phyloP scores from a whole-genome alignment of 306 rosid species.

The Amphicarpaea edgeworthii region DNA sequence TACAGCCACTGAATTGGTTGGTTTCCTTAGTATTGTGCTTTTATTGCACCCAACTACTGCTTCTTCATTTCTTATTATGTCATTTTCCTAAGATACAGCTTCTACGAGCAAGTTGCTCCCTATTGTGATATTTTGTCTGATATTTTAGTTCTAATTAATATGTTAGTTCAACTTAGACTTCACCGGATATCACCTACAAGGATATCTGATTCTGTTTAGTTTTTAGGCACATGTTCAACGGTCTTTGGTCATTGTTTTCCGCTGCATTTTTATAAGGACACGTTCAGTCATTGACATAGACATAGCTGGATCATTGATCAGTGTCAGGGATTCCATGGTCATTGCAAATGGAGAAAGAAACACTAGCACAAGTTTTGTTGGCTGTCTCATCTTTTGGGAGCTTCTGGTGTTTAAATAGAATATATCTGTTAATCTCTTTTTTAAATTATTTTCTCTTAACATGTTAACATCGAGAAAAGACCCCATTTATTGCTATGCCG shows the following conservation, averaged over 20 bases:
- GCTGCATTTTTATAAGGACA: background rate
- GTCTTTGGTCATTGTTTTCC: conserved; percentile 4
- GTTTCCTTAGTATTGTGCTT: background rate
- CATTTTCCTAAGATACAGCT: conserved; percentile 6
- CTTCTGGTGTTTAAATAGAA: background rate
- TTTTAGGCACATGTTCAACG: conserved; percentile 28
- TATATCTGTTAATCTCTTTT: background rate
- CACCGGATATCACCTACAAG: conserved; percentile 29
- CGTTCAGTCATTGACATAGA: background rate
- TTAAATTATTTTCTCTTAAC: background rate
- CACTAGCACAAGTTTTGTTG: background rate
- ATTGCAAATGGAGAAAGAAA: background rate
- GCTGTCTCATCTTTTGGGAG: background rate
- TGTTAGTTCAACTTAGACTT: background rate
- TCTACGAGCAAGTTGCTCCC: conserved; percentile 2
- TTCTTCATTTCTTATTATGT: conserved; percentile 1
- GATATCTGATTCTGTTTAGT: conserved; percentile 6
- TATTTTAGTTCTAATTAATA: background rate
- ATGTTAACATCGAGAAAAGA: conserved; percentile 22
- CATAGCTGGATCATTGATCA: conserved; percentile 8
- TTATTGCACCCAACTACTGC: background rate
- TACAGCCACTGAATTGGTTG: background rate
- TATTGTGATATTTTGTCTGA: conserved; percentile 8
- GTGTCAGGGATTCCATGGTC: background rate
- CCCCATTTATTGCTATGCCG: conserved; percentile 7